Percentiles rank a stretch among this genome's conserved stretches.
Evolutionary conservation across 495 filamentous ascomycete genomes (phyloP).

Genomic region (Pyronema omphalodes): DNA sequence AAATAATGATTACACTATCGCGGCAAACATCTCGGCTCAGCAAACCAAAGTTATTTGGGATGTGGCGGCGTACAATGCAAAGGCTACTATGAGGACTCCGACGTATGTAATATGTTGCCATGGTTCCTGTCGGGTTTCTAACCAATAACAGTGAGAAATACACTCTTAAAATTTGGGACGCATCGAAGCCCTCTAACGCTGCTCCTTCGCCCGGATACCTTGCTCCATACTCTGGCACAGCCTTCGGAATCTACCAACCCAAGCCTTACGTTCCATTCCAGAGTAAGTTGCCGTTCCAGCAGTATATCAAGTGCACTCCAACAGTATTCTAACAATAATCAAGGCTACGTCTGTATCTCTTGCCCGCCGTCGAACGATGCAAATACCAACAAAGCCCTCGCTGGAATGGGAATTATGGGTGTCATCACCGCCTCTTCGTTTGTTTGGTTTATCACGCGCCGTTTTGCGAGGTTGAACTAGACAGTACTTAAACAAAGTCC

Average conservation of each 20-base stretch:
- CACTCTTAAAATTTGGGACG: slow-evolving; percentile 69
- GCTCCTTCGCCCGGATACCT: slow-evolving; percentile 55
- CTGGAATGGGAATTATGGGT: slow-evolving; percentile 57
- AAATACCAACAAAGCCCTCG: slow-evolving; percentile 36
- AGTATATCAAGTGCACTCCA: background rate
- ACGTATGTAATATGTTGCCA: slow-evolving; percentile 31
- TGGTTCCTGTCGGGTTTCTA: slow-evolving; percentile 26
- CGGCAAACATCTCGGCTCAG: slow-evolving; percentile 41
- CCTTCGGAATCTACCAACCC: slow-evolving; percentile 67
- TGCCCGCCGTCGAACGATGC: slow-evolving; percentile 30
- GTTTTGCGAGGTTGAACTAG: background rate
- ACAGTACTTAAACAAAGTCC: too few species aligned
- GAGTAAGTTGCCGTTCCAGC: background rate
- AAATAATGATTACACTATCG: slow-evolving; percentile 48
- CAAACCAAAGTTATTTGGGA: slow-evolving; percentile 56
- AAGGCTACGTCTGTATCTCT: slow-evolving; percentile 18
- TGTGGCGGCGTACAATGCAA: slow-evolving; percentile 47
- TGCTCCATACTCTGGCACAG: slow-evolving; percentile 39
- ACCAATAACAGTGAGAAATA: slow-evolving; percentile 41
- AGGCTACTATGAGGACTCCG: slow-evolving; percentile 30
- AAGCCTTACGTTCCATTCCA: slow-evolving; percentile 29
- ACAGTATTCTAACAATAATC: slow-evolving; percentile 6
- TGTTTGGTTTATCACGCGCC: slow-evolving; percentile 60
- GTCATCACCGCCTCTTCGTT: slow-evolving; percentile 62
- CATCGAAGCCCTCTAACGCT: slow-evolving; percentile 41